A percentile compares a stretch with the other conserved stretches of the same genome.
Conservation (phyloP, 179 eudicot species). For the Vitellaria paradoxa region DNA sequence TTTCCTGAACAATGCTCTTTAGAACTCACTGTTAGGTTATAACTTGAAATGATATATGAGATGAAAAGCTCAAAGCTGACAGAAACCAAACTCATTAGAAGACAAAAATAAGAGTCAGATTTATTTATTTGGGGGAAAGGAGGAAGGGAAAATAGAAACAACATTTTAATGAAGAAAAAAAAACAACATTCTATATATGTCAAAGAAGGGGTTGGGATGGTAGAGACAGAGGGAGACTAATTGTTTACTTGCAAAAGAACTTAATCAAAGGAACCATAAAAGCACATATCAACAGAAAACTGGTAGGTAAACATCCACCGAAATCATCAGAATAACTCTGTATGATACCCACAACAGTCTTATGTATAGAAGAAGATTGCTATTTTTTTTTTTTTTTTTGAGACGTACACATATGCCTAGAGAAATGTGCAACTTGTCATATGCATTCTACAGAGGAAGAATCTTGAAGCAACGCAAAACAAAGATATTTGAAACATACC, state of each 20-base stretch:
- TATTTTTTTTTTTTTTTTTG: too few species aligned
- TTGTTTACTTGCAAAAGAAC: background rate
- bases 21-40: background rate
- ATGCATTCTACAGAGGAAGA: background rate
- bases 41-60: background rate
- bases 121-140: background rate
- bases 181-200: background rate
- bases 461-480: background rate
- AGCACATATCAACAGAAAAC: background rate
- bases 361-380: too few species aligned
- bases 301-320: background rate
- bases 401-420: background rate
- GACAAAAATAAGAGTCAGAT: background rate
- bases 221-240: background rate
- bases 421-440: background rate
- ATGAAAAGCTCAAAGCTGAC: background rate
- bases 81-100: background rate
- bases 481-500: conserved; percentile 35
- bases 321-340: background rate
- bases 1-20: background rate
- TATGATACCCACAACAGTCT: background rate
- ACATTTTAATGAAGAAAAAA: background rate
- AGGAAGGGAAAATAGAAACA: background rate
- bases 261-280: background rate
- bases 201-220: background rate